phyloP scores from a whole-genome alignment of 202 grass and related monocot species.

The Setaria viridis region DNA sequence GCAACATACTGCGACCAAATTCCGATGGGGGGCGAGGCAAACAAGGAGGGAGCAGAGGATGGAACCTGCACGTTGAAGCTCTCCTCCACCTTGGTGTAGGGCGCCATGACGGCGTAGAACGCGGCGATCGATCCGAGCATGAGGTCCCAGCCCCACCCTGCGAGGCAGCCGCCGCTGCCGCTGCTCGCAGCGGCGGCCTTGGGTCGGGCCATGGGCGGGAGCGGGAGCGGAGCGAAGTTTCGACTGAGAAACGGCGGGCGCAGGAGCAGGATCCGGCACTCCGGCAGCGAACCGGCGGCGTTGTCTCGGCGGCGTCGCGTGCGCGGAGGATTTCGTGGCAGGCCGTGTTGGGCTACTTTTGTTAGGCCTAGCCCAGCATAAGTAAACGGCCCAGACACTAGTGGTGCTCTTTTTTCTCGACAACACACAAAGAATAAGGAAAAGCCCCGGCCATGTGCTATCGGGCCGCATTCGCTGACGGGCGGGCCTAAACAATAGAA shows the following conservation, averaged over 20 bases:
- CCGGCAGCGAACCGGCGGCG: conserved; percentile 22
- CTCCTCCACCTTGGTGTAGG: conserved; percentile 96
- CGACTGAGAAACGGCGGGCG: neutral
- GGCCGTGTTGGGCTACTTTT: neutral
- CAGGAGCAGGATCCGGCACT: conserved; percentile 16
- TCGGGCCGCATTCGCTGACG: too few species aligned
- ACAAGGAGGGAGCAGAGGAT: neutral
- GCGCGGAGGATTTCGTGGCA: neutral
- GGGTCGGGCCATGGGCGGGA: conserved; percentile 2
- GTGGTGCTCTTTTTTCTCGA: neutral
- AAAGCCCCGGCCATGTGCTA: too few species aligned
- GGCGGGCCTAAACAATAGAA: too few species aligned
- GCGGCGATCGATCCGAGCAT: conserved; percentile 79
- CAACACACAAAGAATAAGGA: too few species aligned
- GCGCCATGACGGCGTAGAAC: conserved; percentile 74
- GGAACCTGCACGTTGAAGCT: conserved; percentile 92
- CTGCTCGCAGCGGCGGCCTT: neutral
- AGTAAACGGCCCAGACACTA: neutral
- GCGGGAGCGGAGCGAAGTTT: neutral
- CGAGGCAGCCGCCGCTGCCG: conserved; percentile 40
- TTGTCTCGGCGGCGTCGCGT: conserved; percentile 11
- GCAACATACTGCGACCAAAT: neutral
- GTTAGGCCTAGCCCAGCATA: neutral
- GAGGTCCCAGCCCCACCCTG: conserved; percentile 94
- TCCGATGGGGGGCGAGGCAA: neutral